phyloP scores from a whole-genome alignment of 2,329 filamentous ascomycete species.

The Penicillium freii region DNA sequence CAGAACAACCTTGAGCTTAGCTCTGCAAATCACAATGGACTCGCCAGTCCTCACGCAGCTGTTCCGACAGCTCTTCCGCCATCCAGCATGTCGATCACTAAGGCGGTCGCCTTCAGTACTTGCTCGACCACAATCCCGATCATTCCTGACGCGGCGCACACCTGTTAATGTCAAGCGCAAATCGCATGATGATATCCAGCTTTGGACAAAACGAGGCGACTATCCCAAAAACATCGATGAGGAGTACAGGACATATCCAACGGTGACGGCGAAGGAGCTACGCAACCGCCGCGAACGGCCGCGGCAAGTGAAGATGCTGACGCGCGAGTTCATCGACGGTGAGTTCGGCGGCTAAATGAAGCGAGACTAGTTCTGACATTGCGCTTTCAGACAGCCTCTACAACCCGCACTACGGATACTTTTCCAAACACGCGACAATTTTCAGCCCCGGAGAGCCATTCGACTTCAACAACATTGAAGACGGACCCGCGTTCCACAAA shows the following conservation, averaged over 20 bases:
- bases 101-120: constrained; percentile 36
- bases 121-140: constrained; percentile 35
- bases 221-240: constrained; percentile 73
- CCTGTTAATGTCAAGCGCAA: constrained; percentile 42
- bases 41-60: constrained; percentile 73
- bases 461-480: constrained; percentile 74
- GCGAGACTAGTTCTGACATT: constrained; percentile 6
- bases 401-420: constrained; percentile 93
- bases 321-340: constrained; percentile 97
- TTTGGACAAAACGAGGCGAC: constrained; percentile 82
- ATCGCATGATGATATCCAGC: constrained; percentile 57
- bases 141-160: constrained; percentile 35
- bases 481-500: constrained; percentile 81
- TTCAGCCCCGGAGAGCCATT: constrained; percentile 92
- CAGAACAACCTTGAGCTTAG: constrained; percentile 5
- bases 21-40: constrained; percentile 61
- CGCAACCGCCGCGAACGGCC: constrained; percentile 72
- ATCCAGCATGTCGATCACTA: constrained; percentile 62
- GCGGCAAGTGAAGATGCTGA: constrained; percentile 89
- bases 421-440: constrained; percentile 93
- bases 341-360: constrained; percentile 22
- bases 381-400: constrained; percentile 74
- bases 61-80: constrained; percentile 81
- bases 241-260: constrained; percentile 78
- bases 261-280: constrained; percentile 79